These are phyloP conservation scores for Coemansia asiatica DNA, from an alignment of 192 early-diverging fungal species.

Conservation along the genomic window DNA sequence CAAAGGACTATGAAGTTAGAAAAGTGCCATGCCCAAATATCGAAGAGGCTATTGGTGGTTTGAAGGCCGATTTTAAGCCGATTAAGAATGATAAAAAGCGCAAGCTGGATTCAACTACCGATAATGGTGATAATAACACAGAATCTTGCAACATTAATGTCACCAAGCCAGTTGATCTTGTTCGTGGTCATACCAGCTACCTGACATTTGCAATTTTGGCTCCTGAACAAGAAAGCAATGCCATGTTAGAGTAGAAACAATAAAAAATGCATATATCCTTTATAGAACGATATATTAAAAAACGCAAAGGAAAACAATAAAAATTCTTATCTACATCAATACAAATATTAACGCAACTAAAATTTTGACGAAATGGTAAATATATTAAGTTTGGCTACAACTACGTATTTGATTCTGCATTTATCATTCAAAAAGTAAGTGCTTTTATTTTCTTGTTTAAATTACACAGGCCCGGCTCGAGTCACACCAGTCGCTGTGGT, in stretches of 20 bases:
- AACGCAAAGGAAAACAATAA: not conserved
- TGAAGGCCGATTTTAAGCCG: constrained; percentile 37
- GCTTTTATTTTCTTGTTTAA: not conserved
- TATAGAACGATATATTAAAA: not conserved
- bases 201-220: constrained; percentile 80
- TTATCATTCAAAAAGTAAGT: not conserved
- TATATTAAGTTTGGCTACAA: not conserved
- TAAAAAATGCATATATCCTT: not conserved
- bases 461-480: not conserved
- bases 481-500: not conserved
- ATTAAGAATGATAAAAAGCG: constrained; percentile 40
- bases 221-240: constrained; percentile 11
- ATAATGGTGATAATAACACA: not conserved
- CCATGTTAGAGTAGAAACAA: constrained; percentile 6
- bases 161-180: constrained; percentile 61
- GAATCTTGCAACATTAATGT: constrained; percentile 45
- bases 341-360: not conserved
- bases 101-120: constrained; percentile 31
- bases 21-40: constrained; percentile 64
- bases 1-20: constrained; percentile 74
- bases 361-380: not conserved
- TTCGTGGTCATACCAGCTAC: constrained; percentile 90
- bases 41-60: constrained; percentile 60
- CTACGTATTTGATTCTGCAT: too few species aligned
- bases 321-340: constrained; percentile 3